phyloP scores from a whole-genome alignment of 768 basidiomycete species.

The Tylopilus subfusipes region DNA sequence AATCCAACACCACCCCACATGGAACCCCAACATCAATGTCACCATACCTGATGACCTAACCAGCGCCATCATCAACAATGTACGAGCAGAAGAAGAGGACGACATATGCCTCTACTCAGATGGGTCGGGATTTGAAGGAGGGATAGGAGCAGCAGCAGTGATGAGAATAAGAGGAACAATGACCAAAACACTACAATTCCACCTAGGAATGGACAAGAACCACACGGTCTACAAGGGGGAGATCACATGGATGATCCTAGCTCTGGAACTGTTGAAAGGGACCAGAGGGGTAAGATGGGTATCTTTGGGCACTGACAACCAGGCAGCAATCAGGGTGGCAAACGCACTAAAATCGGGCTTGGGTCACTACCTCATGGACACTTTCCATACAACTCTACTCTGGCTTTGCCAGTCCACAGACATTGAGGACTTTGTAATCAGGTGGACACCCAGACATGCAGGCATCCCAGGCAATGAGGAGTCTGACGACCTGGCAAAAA shows the following conservation, averaged over 20 bases:
- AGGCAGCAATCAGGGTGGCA: neutral
- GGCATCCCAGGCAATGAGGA: neutral
- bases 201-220: neutral
- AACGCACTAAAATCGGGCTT: too few relatives aligned
- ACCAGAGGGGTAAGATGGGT: neutral
- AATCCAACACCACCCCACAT: too few relatives aligned
- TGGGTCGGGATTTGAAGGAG: too few relatives aligned
- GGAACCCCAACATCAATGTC: too few relatives aligned
- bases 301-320: neutral
- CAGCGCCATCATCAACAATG: too few relatives aligned
- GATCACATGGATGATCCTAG: neutral
- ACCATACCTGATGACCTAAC: too few relatives aligned
- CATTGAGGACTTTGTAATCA: fast-evolving
- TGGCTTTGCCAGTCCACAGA: too few relatives aligned
- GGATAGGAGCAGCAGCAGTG: too few relatives aligned
- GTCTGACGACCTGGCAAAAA: neutral
- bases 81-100: too few relatives aligned
- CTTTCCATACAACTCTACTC: neutral
- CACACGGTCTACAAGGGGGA: neutral
- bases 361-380: neutral
- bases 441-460: neutral
- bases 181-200: too few relatives aligned
- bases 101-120: too few relatives aligned
- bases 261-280: neutral
- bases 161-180: too few relatives aligned